Evolutionary conservation across 371 early-diverging fungal species (phyloP), one percentile per base, ranked within the genome.

Genomic region (Mortierella sp.): DNA sequence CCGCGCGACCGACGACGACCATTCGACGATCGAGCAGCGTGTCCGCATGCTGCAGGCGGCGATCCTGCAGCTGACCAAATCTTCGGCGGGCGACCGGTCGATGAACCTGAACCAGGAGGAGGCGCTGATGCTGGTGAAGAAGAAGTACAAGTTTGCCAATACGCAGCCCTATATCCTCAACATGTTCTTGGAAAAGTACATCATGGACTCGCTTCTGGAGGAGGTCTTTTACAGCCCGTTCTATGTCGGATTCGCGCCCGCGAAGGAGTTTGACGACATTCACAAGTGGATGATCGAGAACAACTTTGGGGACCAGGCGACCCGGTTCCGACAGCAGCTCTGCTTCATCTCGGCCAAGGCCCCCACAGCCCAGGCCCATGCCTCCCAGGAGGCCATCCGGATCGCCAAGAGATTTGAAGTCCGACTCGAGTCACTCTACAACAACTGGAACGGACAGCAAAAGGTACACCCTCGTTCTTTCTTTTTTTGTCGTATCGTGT

Each of bases 111-210:
- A 82, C 39, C 43, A 53, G 48, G 82, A 77, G 14, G 82, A 68
- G 53, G 82, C 75, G 11, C 74, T 74, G 45, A 9, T 10, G n/a
- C 34, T 82, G 58, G 82, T 82, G 58, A 82, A 77, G 71, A 77
- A 82, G 29, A 71, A 71, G 63, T 82, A 77, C 72, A 77, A 77
- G 64, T 77, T 77, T 69, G 78, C 74, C 37, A 82, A 82, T 53
- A 74, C 72, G 4, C 78, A 82, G 55, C 78, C 82, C 29, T 82
- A 82, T n/a, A 77, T 82, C 47, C 78, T 82, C 66, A 82, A 82
- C 66, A 82, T 82, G 82, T 82, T 82, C 41, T 48, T 82, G 68
- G 82, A 82, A 71, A 82, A 82, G 64, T 77, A 68, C 61, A 82
- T 82, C 72, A 82, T 82, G 82, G 82, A 82, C 61, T 52, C 71